phyloP scores from a whole-genome alignment of 2,329 filamentous ascomycete genomes.

The Alternaria hordeiaustralica region DNA sequence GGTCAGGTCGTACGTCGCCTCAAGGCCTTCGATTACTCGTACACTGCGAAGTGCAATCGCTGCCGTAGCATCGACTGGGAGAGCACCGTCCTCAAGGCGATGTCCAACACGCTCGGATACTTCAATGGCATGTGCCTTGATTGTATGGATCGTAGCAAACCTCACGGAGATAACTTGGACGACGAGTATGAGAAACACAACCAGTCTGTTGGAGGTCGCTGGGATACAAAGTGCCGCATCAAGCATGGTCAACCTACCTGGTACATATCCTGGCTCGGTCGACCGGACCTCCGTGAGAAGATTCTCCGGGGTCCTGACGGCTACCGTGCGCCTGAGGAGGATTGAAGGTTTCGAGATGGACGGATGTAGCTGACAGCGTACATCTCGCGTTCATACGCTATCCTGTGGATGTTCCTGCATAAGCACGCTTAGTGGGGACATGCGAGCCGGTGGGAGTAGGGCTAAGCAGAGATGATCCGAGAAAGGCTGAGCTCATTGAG shows the following conservation, averaged over 20 bases:
- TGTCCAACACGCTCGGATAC: slow-evolving; percentile 9
- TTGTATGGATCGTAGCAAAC: slow-evolving; percentile 32
- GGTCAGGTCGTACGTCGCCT: slow-evolving; percentile 17
- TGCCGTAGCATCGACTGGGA: slow-evolving; percentile 20
- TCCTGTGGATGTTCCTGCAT: background rate
- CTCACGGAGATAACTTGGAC: slow-evolving; percentile 14
- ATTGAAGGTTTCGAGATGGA: background rate
- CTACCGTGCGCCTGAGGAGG: slow-evolving; percentile 1
- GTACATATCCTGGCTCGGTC: slow-evolving; percentile 37
- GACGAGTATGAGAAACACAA: slow-evolving; percentile 30
- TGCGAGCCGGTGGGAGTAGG: background rate
- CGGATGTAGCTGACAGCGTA: background rate
- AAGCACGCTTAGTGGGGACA: background rate
- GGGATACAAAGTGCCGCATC: slow-evolving; percentile 33
- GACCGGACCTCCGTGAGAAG: slow-evolving; percentile 25
- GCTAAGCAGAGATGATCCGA: background rate
- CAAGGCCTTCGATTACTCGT: slow-evolving; percentile 16
- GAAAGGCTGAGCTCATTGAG: background rate
- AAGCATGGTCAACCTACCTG: slow-evolving; percentile 37
- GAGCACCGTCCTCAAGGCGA: background rate
- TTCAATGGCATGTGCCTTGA: slow-evolving; percentile 45
- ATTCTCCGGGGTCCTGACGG: slow-evolving; percentile 13
- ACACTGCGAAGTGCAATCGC: slow-evolving; percentile 10
- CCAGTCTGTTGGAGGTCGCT: slow-evolving; percentile 19
- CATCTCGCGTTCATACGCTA: background rate